Conservation (phyloP, 108 stramenopile species). For the Hondaea fermentalgiana region DNA sequence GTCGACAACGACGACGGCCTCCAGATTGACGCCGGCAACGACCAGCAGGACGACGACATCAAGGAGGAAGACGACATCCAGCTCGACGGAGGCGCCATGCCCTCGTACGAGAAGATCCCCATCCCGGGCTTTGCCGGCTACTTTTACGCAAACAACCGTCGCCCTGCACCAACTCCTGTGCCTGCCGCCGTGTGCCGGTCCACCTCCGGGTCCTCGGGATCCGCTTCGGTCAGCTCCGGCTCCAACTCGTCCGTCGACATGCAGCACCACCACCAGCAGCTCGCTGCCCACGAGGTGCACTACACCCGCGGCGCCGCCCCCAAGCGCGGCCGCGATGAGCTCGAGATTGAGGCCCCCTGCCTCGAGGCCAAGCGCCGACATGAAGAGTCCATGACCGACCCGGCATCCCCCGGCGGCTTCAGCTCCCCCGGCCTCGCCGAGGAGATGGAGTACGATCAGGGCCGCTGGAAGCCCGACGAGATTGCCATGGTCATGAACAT, state of each 20-base stretch:
- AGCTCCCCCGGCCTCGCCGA: background rate
- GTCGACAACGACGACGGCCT: background rate
- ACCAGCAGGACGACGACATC: background rate
- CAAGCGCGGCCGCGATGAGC: too few species aligned
- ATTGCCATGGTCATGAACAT: constrained; percentile 9
- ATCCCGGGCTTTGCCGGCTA: background rate
- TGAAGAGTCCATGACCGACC: background rate
- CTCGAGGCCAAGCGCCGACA: background rate
- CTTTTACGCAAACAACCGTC: background rate
- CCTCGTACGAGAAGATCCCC: background rate
- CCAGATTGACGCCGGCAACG: background rate
- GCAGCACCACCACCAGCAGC: background rate
- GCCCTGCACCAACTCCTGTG: background rate
- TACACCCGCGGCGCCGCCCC: too few species aligned
- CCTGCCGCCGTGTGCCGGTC: background rate
- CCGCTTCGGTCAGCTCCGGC: background rate
- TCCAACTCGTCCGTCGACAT: background rate
- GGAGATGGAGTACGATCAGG: constrained; percentile 6
- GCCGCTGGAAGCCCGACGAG: constrained; percentile 16
- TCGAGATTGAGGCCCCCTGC: background rate
- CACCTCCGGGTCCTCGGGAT: background rate
- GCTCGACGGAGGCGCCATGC: background rate
- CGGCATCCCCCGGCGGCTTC: background rate
- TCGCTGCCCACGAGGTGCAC: too few species aligned
- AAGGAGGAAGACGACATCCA: background rate